phyloP scores from a whole-genome alignment of 805 yeast genomes.

The Blastobotrys terrestris region DNA sequence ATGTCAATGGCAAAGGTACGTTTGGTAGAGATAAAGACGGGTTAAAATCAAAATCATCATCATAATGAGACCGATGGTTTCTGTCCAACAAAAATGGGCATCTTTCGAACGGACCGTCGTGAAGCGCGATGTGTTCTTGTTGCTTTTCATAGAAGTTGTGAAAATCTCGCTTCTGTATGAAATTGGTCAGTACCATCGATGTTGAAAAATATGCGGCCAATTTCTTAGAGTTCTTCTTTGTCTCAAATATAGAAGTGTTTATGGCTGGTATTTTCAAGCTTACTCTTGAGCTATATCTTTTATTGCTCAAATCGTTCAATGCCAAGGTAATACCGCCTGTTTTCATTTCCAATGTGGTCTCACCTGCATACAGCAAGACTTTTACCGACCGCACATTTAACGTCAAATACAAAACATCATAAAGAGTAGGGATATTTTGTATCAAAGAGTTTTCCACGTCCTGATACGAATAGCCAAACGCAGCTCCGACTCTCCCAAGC shows the following conservation, averaged over 20 bases:
- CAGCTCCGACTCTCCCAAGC: constrained; percentile 34
- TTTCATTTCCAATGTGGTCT: constrained; percentile 20
- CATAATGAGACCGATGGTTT: constrained; percentile 42
- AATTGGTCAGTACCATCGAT: constrained; percentile 52
- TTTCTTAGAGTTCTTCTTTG: not conserved
- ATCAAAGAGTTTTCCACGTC: constrained; percentile 75
- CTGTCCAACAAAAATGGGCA: constrained; percentile 62
- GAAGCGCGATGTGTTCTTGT: constrained; percentile 54
- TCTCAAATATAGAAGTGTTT: not conserved
- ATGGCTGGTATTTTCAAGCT: constrained; percentile 43
- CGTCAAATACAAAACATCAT: constrained; percentile 64
- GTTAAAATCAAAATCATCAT: constrained; percentile 43
- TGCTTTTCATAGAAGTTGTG: constrained; percentile 46
- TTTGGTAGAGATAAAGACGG: constrained; percentile 62
- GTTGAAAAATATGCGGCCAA: constrained; percentile 45
- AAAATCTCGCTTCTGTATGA: constrained; percentile 47
- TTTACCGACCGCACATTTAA: constrained; percentile 46
- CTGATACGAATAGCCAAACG: constrained; percentile 54
- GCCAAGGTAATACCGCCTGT: constrained; percentile 33
- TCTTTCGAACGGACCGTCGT: constrained; percentile 83
- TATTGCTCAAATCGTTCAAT: constrained; percentile 66
- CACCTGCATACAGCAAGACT: constrained; percentile 37
- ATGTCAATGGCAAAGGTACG: constrained; percentile 53
- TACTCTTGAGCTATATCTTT: constrained; percentile 51
- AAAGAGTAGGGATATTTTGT: constrained; percentile 46